Evolutionary conservation across 1,284 basidiomycete genomes (phyloP), one percentile per base, ranked within the genome.

Genomic region (Rhodotorula glutinis): DNA sequence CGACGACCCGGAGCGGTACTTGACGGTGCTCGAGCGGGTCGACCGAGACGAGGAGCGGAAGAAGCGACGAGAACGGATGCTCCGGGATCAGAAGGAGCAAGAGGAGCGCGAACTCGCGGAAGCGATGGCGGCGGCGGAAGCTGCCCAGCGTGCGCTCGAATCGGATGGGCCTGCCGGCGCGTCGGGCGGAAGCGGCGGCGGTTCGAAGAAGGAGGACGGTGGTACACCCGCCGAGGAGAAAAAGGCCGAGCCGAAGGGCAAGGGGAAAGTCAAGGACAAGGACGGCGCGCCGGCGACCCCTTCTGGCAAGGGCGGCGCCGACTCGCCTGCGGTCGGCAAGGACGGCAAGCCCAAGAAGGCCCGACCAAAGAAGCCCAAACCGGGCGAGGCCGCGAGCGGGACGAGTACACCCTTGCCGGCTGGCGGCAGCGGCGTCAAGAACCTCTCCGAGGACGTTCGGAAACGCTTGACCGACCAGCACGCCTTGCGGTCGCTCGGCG

Each of bases 381-480:
- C 54, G 19, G 41, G 57, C 13, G 65, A 64, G 23, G 62, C 57
- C 21, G 57, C 38, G 14, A 46, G 25, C 23, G 58, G 43, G 3
- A 57, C 41, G 33, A 60, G 60, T 44, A 66, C 65, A 4, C 65
- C 65, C 10, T 30, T 41, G 19, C 41, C 62, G n/a, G 88, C 88
- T 4, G 88, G 25, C 21, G 57, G 57, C n/a, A 30, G 90, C 16
- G 89, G 88, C 0, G 89, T 89, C 58, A 82, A 87, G 65, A 92
- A 91, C 76, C 90, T 92, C 88, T 87, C 86, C 3, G 90, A 91
- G 78, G 90, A 92, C 74, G 88, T 91, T 73, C 82, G 87, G 72
- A 92, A 92, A 82, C 90, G 90, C 77, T 86, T 92, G 85, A 89
- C 88, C 53, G 91, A 92, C 77, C 88, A 88, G 41, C 88, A 89